These are phyloP conservation scores for Rhexocercosporidium sp. DNA, from an alignment of 2,329 filamentous ascomycete genomes.

Conservation along the genomic window DNA sequence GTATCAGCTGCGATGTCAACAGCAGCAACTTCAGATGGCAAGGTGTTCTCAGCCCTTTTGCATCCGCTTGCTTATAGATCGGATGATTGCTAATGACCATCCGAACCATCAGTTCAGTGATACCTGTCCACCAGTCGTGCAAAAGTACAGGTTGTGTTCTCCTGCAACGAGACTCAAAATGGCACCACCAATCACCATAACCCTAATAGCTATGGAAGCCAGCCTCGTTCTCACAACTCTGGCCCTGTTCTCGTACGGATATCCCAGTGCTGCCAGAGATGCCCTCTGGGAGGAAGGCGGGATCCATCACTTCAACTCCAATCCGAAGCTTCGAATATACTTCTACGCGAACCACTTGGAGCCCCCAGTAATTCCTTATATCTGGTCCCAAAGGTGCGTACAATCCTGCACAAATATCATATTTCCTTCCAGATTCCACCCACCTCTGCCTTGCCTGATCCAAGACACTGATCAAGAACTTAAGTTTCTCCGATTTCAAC, in stretches of 20 bases:
- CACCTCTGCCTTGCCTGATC: background rate
- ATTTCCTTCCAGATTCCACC: background rate
- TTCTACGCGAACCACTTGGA: slow-evolving; percentile 23
- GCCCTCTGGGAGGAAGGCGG: slow-evolving; percentile 22
- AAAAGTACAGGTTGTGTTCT: background rate
- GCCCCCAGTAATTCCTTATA: slow-evolving; percentile 18
- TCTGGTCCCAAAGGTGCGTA: slow-evolving; percentile 25
- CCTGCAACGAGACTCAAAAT: background rate
- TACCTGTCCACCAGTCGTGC: no score
- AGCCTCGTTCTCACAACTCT: background rate
- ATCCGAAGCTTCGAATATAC: slow-evolving; percentile 20
- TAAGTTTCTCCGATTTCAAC: slow-evolving; percentile 8
- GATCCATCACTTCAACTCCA: slow-evolving; percentile 21
- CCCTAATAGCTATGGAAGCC: background rate
- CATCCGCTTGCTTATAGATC: background rate
- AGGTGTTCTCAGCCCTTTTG: background rate
- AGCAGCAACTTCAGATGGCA: background rate
- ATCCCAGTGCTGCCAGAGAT: slow-evolving; percentile 9
- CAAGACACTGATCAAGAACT: background rate
- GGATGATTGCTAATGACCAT: background rate
- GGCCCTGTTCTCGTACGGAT: slow-evolving; percentile 14
- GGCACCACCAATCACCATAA: background rate
- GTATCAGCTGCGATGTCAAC: background rate
- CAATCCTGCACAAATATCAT: background rate
- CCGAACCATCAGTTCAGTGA: background rate